These are phyloP conservation scores for Aspergillus heteromorphus DNA, from an alignment of 495 filamentous ascomycete genomes.

Conservation along the genomic window DNA sequence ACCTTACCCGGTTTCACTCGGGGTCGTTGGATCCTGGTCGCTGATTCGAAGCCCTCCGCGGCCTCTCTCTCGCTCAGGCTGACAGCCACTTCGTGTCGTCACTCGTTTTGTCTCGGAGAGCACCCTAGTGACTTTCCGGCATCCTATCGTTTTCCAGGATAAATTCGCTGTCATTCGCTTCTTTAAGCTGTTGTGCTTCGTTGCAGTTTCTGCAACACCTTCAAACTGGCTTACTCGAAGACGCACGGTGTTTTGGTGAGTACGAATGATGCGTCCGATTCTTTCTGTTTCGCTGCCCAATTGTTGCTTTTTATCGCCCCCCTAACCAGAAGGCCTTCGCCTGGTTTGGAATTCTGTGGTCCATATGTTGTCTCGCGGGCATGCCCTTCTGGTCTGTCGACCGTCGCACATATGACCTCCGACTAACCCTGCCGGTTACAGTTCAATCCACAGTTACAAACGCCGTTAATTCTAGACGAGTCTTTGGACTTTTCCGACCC, in stretches of 20 bases:
- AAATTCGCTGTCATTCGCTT: conserved; percentile 50
- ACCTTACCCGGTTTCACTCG: conserved; percentile 29
- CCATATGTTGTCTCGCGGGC: conserved; percentile 6
- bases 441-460: conserved; percentile 46
- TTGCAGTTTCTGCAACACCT: conserved; percentile 47
- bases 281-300: conserved; percentile 17
- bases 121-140: conserved; percentile 29
- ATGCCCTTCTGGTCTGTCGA: neutral
- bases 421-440: conserved; percentile 23
- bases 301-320: conserved; percentile 17
- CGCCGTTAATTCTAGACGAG: conserved; percentile 50
- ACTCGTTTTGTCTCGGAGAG: conserved; percentile 44
- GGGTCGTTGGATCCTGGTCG: conserved; percentile 25
- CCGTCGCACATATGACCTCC: conserved; percentile 8
- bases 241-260: conserved; percentile 50
- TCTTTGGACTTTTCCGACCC: conserved; percentile 48
- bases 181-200: conserved; percentile 35
- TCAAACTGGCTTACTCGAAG: conserved; percentile 52
- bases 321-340: neutral
- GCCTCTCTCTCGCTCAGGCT: conserved; percentile 24
- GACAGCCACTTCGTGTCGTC: conserved; percentile 37
- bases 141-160: conserved; percentile 36
- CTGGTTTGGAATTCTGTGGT: conserved; percentile 15
- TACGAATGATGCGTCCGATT: conserved; percentile 13
- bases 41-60: conserved; percentile 34